Percentiles rank a stretch among this genome's conserved stretches.
Evolutionary conservation across 257 asterid genomes (phyloP).

Genomic region (Forsythia viridissima): DNA sequence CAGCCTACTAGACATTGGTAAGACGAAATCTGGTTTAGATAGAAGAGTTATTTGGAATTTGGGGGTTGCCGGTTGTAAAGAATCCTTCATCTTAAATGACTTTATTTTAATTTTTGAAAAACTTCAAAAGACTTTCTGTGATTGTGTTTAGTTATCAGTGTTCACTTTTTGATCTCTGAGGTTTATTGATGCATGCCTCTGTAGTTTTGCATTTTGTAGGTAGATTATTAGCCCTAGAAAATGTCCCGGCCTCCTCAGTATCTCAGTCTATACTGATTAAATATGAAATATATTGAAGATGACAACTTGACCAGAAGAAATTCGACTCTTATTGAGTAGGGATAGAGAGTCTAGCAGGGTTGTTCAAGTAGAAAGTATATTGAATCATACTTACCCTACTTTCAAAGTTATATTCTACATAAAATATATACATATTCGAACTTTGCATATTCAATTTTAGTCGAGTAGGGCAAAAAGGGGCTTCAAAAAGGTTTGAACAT

Average conservation of each 20-base stretch:
- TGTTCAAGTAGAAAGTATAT: no score
- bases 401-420: no score
- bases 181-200: background rate
- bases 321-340: no score
- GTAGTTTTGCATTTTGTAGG: background rate
- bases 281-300: no score
- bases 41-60: constrained; percentile 1
- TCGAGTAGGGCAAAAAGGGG: no score
- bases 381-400: no score
- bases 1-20: constrained; percentile 17
- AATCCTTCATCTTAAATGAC: constrained; percentile 26
- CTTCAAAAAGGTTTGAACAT: no score
- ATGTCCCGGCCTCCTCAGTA: background rate
- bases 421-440: no score
- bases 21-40: constrained; percentile 5
- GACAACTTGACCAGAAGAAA: no score
- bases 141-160: background rate
- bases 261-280: no score
- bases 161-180: background rate
- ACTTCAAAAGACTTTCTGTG: constrained; percentile 17
- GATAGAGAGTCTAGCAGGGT: no score
- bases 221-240: background rate
- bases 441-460: no score
- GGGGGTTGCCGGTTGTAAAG: constrained; percentile 24
- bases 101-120: background rate